Percentiles rank a stretch among this genome's conserved stretches.
These are phyloP conservation scores for Blastocrithidia nonstop DNA, from an alignment of 208 protist genomes.

Conservation along the genomic window DNA sequence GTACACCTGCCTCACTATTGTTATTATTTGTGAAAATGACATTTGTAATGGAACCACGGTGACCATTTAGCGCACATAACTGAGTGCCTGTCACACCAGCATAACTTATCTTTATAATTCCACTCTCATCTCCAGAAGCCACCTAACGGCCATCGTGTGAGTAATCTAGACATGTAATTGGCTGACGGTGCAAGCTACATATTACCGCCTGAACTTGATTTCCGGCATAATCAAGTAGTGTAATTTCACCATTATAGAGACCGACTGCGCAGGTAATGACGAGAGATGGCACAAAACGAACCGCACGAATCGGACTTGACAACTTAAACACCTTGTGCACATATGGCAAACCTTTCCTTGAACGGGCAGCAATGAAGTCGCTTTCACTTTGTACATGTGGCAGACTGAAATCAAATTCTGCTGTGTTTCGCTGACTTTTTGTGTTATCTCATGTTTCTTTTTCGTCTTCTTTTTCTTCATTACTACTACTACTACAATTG, in stretches of 20 bases:
- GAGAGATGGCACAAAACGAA: slow-evolving; percentile 44
- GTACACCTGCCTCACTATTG: neutral
- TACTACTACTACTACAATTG: neutral
- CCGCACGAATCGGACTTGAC: slow-evolving; percentile 22
- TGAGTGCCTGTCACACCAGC: slow-evolving; percentile 36
- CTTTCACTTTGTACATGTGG: too few relatives aligned
- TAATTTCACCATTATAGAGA: slow-evolving; percentile 33
- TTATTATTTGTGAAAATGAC: slow-evolving; percentile 18
- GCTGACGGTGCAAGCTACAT: slow-evolving; percentile 25
- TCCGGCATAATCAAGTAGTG: slow-evolving; percentile 47
- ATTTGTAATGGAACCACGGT: slow-evolving; percentile 33
- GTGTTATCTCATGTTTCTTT: slow-evolving; percentile 4
- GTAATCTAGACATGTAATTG: slow-evolving; percentile 32
- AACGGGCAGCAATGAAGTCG: too few relatives aligned
- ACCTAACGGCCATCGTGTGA: slow-evolving; percentile 57
- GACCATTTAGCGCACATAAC: slow-evolving; percentile 40
- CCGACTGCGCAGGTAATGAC: slow-evolving; percentile 65
- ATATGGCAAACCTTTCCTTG: too few relatives aligned
- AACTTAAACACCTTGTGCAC: slow-evolving; percentile 7
- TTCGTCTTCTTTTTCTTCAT: neutral
- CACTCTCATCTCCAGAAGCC: slow-evolving; percentile 52
- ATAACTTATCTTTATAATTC: slow-evolving; percentile 41
- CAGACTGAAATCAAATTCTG: too few relatives aligned
- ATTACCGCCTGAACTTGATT: slow-evolving; percentile 17
- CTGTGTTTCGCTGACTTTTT: slow-evolving; percentile 4